Base-by-base conservation (phyloP, 805 yeast genomes). In the Monosporozyma servazzii region DNA sequence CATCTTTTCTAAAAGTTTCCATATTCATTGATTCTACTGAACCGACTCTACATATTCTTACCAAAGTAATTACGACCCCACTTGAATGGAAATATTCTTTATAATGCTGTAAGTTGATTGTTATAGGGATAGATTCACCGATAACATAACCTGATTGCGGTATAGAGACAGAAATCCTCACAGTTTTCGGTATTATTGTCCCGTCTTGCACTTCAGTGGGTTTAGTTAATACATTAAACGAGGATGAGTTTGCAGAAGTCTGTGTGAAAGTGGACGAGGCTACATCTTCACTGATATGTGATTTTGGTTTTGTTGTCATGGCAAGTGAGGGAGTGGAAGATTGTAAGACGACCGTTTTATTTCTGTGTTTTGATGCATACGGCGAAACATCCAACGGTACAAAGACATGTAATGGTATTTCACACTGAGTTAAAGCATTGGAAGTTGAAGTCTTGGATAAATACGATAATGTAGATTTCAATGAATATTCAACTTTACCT, bases 51-150 rank as follows among this genome's bases (percentile, higher is more conserved):
- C 95, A 86, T 5, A 90, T 82, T 51, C 97, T 72, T 8, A 87
- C 86, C 48, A 89, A 71, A 0, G 96, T 88, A 11, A 86, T 77
- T 5, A 88, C 85, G 2, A 88, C 74, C 0, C 96, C 96, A 43
- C 79, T 79, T 13, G 84, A 68, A 56, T 82, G 84, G 58, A 81
- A 81, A 30, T 87, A 75, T 52, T 80, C 78, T 65, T 85, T 84
- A 56, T 84, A 77, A 65, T 89, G 96, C 46, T 78, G 73, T 42
- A 89, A 72, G 27, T 73, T 67, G 30, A 90, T 70, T 58, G 80
- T 82, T 11, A 90, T 76, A 0, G 95, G 93, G 0, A 90, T 78
- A 1, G 75, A 63, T 61, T 89, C 96, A 23, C 96, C 96, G 31
- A 89, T 74, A 1, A 86, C 68, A 60, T 76, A 88, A 0, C 96